phyloP scores from a whole-genome alignment of 192 early-diverging fungal genomes.

The Glomus cerebriforme region DNA sequence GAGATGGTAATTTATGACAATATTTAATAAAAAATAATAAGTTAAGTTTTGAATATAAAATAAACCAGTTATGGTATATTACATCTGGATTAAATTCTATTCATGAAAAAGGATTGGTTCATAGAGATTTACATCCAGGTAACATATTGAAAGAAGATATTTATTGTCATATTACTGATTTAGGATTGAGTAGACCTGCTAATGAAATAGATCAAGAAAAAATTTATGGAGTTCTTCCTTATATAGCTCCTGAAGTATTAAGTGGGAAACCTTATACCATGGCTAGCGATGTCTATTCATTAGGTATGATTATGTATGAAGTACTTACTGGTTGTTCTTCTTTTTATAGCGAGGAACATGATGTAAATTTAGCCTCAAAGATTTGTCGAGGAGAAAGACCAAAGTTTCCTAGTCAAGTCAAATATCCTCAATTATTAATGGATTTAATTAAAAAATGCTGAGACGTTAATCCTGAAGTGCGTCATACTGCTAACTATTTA shows the following conservation, averaged over 20 bases:
- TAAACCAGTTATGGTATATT: constrained; percentile 20
- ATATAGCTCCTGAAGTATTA: constrained; percentile 39
- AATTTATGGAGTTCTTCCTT: constrained; percentile 42
- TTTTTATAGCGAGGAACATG: constrained; percentile 33
- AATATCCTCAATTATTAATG: constrained; percentile 34
- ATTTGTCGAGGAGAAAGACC: constrained; percentile 38
- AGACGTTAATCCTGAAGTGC: constrained; percentile 33
- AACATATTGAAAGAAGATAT: constrained; percentile 38
- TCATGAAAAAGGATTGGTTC: constrained; percentile 41
- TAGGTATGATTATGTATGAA: constrained; percentile 47
- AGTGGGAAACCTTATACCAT: background rate
- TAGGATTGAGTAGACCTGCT: constrained; percentile 34
- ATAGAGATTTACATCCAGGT: constrained; percentile 47
- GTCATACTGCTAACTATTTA: constrained; percentile 1
- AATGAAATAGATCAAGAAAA: background rate
- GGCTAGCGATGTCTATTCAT: constrained; percentile 40
- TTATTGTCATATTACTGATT: constrained; percentile 30
- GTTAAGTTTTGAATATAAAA: background rate
- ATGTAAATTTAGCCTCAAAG: constrained; percentile 27
- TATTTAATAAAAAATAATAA: background rate
- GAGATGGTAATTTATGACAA: background rate
- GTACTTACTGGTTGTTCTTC: constrained; percentile 40
- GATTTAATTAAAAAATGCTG: constrained; percentile 45
- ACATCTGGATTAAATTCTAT: constrained; percentile 34
- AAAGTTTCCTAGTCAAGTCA: constrained; percentile 34